Base-by-base conservation (phyloP, 2,329 filamentous ascomycete species). In the Fusarium metavorans region DNA sequence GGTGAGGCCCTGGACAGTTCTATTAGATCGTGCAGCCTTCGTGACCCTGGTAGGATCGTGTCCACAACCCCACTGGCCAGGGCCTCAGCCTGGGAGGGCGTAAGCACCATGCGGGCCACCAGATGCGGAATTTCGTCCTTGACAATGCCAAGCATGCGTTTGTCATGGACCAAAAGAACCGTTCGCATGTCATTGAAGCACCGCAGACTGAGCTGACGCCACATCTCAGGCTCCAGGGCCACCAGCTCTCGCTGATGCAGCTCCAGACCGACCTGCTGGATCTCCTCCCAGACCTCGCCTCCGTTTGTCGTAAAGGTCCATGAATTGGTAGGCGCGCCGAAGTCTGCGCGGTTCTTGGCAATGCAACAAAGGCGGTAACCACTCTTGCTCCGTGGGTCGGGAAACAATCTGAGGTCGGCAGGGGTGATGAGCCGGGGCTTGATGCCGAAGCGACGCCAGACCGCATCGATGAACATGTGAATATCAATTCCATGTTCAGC, bases 151-250 rank as follows among this genome's bases (percentile, higher is more conserved):
- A 85, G 73, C 82, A 85, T 84, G 4, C 84, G 81, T 68, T 86
- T 85, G 71, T 86, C 84, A 66, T 85, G 84, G 1, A 83, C 80
- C 2, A 86, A 70, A 11, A 85, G 71, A 7, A 85, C 76, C 0
- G 83, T 85, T 0, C 83, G 80, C 72, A 85, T 75, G 64, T 85
- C 83, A 48, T 85, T 85, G 64, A 84, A 82, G 61, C 84, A 84
- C 10, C 81, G 76, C 2, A 84, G 72, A 39, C 80, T 80, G 25
- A 85, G 35, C 50, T 85, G 80, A 0, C 80, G 81, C 8, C 84
- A 68, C 7, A 84, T 73, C 20, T 82, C 77, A 0, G 77, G 74
- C 0, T 77, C 73, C 2, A 86, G 34, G 0, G 72, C 77, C 1
- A 79, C 61, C 0, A 85, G 71, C 71, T 86, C 84, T 0, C 78